These are phyloP conservation scores for Penicillium janthinellum DNA, from an alignment of 2,329 filamentous ascomycete genomes.

Conservation along the genomic window DNA sequence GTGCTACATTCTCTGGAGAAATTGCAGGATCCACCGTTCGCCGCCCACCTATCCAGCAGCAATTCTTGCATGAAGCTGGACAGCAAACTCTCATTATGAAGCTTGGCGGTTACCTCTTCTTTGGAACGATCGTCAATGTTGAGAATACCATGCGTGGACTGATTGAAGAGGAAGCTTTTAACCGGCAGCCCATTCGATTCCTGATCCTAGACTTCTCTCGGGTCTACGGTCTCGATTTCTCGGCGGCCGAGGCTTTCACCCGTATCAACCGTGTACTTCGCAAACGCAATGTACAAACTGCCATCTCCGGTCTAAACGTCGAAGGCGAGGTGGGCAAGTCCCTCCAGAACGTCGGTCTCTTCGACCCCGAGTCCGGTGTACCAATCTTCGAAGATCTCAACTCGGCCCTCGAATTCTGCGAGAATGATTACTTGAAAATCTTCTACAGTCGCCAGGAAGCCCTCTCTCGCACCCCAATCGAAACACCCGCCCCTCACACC, in stretches of 20 bases:
- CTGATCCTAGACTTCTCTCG: constrained; percentile 85
- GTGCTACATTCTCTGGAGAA: constrained; percentile 86
- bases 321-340: constrained; percentile 74
- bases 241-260: constrained; percentile 91
- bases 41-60: constrained; percentile 83
- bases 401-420: constrained; percentile 88
- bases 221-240: constrained; percentile 93
- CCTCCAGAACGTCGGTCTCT: constrained; percentile 81
- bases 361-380: constrained; percentile 71
- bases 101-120: constrained; percentile 93
- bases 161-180: constrained; percentile 80
- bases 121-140: constrained; percentile 94
- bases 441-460: constrained; percentile 70
- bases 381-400: constrained; percentile 87
- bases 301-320: constrained; percentile 79
- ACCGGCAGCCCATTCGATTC: constrained; percentile 78
- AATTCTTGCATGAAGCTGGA: constrained; percentile 82
- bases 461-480: constrained; percentile 24
- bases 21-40: constrained; percentile 90
- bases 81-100: constrained; percentile 90
- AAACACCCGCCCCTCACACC: constrained; percentile 3
- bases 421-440: constrained; percentile 86
- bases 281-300: constrained; percentile 74
- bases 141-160: constrained; percentile 83
- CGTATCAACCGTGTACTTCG: constrained; percentile 83